phyloP scores from a whole-genome alignment of 2,329 filamentous ascomycete genomes.

The Pestalotiopsis sp. region DNA sequence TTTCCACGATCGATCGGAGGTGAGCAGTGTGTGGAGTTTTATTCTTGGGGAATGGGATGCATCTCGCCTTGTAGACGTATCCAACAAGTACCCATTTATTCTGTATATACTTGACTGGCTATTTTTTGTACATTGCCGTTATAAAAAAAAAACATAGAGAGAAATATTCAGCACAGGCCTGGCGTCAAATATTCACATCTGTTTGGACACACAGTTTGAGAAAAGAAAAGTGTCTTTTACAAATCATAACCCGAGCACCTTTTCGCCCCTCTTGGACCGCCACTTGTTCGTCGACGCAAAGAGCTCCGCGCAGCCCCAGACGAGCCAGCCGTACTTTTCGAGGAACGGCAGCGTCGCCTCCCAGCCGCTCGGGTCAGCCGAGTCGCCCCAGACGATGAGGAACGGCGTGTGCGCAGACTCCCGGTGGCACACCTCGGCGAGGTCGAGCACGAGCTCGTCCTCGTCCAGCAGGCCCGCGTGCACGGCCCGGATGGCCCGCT shows the following conservation, averaged over 20 bases:
- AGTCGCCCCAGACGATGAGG: constrained; percentile 39
- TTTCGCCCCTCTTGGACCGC: constrained; percentile 34
- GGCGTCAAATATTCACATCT: neutral
- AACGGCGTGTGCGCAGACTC: constrained; percentile 26
- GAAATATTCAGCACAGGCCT: neutral
- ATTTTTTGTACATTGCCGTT: neutral
- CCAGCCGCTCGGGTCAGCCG: constrained; percentile 37
- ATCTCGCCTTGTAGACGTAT: neutral
- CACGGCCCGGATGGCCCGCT: constrained; percentile 25
- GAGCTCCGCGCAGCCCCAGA: constrained; percentile 35
- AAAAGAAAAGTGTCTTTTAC: neutral
- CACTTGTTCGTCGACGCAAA: constrained; percentile 36
- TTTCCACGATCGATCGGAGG: too few relatives aligned
- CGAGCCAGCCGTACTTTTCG: constrained; percentile 35
- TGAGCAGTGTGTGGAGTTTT: neutral
- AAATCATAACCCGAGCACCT: constrained; percentile 2
- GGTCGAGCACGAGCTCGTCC: constrained; percentile 31
- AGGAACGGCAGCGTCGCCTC: constrained; percentile 37
- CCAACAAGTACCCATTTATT: neutral
- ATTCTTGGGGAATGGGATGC: neutral
- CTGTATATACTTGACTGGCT: constrained; percentile 4
- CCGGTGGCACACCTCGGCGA: constrained; percentile 24
- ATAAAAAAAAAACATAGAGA: neutral
- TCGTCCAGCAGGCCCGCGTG: constrained; percentile 21
- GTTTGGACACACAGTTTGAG: neutral